These are phyloP conservation scores for Exophiala oligosperma DNA, from an alignment of 2,329 filamentous ascomycete genomes.

Conservation along the genomic window DNA sequence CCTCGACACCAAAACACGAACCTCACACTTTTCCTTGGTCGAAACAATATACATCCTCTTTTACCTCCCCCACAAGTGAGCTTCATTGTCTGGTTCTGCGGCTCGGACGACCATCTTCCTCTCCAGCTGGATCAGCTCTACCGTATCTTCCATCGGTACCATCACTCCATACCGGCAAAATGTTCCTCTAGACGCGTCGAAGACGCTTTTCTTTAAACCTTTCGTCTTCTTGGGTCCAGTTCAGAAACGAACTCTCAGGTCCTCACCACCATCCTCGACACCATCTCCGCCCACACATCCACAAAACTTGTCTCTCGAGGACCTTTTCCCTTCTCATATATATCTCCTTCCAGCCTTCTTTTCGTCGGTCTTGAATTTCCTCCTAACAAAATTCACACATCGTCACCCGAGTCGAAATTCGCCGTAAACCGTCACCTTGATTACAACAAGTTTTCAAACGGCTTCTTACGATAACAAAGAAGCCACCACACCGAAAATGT, in stretches of 20 bases:
- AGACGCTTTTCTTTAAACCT: background rate
- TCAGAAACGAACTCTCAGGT: background rate
- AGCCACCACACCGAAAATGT: background rate
- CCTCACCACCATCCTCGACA: background rate
- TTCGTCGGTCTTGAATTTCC: background rate
- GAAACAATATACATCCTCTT: background rate
- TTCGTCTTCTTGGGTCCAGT: background rate
- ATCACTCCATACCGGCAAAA: slow-evolving; percentile 3
- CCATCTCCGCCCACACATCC: no score
- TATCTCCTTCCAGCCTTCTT: background rate
- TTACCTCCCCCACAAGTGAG: background rate
- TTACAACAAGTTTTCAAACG: no score
- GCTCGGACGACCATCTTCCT: background rate
- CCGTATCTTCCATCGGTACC: slow-evolving; percentile 9
- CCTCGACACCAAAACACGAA: background rate
- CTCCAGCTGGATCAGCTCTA: slow-evolving; percentile 1
- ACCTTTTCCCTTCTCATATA: background rate
- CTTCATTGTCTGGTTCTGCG: background rate
- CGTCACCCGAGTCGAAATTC: no score
- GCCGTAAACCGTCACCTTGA: background rate
- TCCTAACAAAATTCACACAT: background rate
- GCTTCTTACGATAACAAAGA: background rate
- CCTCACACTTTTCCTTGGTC: background rate
- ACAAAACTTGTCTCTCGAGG: no score
- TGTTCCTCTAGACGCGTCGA: slow-evolving; percentile 18